phyloP scores from a whole-genome alignment of 352 stramenopile species.

The Phytophthora chlamydospora region DNA sequence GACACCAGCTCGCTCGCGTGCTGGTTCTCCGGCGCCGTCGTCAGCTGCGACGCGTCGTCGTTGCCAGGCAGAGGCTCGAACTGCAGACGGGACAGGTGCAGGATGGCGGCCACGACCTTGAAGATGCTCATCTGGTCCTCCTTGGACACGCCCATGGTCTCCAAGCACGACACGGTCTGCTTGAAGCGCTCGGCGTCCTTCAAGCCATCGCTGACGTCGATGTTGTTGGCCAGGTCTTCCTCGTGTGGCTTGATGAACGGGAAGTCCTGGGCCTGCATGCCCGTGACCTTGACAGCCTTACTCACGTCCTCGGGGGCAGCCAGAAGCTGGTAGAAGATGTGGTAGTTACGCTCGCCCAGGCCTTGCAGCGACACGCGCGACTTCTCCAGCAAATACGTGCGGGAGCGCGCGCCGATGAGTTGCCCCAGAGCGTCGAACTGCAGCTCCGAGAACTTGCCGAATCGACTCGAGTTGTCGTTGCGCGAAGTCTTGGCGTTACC shows the following conservation, averaged over 20 bases:
- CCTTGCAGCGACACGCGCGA: conserved; percentile 91
- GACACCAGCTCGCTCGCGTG: conserved; percentile 56
- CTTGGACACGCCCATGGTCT: conserved; percentile 74
- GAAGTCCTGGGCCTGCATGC: conserved; percentile 82
- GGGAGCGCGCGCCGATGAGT: conserved; percentile 80
- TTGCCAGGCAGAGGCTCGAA: conserved; percentile 64
- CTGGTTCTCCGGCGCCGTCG: conserved; percentile 55
- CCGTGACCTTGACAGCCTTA: conserved; percentile 68
- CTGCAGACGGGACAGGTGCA: conserved; percentile 82
- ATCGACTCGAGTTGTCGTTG: conserved; percentile 96
- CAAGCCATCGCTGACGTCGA: conserved; percentile 61
- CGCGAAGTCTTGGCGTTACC: conserved; percentile 96
- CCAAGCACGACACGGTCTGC: conserved; percentile 75
- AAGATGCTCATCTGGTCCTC: conserved; percentile 81
- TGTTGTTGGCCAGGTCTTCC: conserved; percentile 31
- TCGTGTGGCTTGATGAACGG: conserved; percentile 69
- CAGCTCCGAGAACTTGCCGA: conserved; percentile 96
- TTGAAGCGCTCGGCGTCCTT: conserved; percentile 77
- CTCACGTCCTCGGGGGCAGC: conserved; percentile 59
- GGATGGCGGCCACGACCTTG: conserved; percentile 79
- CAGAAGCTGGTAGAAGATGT: conserved; percentile 98
- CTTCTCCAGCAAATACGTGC: conserved; percentile 90
- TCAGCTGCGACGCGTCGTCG: conserved; percentile 72
- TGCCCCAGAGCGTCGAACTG: conserved; percentile 92
- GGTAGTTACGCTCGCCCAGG: conserved; percentile 97